Conservation (phyloP, 768 basidiomycete genomes). For the Boletus sensibilis region DNA sequence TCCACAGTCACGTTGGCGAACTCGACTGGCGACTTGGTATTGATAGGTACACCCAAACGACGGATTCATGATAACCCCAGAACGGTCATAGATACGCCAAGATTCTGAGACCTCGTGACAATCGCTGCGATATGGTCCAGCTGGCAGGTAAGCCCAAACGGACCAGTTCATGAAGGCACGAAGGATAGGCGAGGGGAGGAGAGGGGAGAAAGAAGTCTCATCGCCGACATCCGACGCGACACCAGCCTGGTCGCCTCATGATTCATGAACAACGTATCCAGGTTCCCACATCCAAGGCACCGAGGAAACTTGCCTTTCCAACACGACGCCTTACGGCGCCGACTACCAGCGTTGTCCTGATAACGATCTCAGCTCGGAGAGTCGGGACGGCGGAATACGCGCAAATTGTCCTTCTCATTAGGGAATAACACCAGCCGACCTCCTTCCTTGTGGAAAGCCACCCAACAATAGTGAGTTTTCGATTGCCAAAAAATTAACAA, state of each 20-base stretch:
- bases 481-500: no score
- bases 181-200: not conserved
- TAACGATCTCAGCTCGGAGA: not conserved
- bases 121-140: slow-evolving; percentile 1
- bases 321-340: slow-evolving; percentile 4
- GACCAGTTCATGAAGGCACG: not conserved
- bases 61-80: slow-evolving; percentile 6
- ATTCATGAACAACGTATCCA: not conserved
- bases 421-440: no score
- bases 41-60: not conserved
- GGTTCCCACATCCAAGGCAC: slow-evolving; percentile 7
- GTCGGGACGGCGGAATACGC: not conserved
- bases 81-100: slow-evolving; percentile 9
- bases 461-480: no score
- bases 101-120: slow-evolving; percentile 5
- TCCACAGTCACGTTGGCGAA: not conserved
- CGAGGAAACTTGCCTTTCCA: slow-evolving; percentile 5
- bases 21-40: not conserved
- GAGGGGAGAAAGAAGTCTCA: slow-evolving; percentile 1
- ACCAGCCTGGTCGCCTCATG: not conserved
- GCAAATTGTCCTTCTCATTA: not conserved
- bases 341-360: not conserved
- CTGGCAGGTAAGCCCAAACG: not conserved
- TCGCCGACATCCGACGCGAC: not conserved
- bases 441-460: no score